phyloP scores from a whole-genome alignment of 139 green algal genomes.

The Tetradesmus lagerheimii region DNA sequence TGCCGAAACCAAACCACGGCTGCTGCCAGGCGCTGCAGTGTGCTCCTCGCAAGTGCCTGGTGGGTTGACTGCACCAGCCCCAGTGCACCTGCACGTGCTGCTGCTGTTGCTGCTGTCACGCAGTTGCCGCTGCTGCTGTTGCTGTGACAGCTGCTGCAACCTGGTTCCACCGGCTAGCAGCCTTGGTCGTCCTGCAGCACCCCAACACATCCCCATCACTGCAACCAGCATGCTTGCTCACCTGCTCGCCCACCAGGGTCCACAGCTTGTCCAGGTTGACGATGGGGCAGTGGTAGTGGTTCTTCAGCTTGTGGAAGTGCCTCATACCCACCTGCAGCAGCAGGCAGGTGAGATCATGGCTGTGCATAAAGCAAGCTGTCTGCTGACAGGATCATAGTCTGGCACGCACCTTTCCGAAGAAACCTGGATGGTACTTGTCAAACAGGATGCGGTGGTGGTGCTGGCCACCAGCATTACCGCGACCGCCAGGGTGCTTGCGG shows the following conservation, averaged over 20 bases:
- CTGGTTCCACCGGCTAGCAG: not conserved
- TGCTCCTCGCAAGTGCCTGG: not conserved
- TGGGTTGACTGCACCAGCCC: not conserved
- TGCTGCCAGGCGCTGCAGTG: not conserved
- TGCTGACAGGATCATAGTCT: not conserved
- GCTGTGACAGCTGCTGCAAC: not conserved
- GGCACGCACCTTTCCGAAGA: conserved; percentile 93
- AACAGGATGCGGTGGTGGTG: conserved; percentile 99
- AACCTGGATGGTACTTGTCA: conserved; percentile 99
- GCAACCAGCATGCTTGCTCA: conserved; percentile 47
- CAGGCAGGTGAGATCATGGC: not conserved
- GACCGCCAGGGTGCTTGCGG: conserved; percentile 97
- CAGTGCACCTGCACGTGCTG: not conserved
- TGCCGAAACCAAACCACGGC: not conserved
- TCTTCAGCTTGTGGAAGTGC: conserved; percentile 97
- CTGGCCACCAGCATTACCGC: conserved; percentile 99
- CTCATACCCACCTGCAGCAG: conserved; percentile 95
- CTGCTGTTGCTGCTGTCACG: conserved; percentile 18
- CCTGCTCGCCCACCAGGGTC: conserved; percentile 92
- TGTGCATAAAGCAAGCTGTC: not conserved
- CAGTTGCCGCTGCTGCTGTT: not conserved
- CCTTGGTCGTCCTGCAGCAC: not conserved
- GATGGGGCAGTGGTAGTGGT: conserved; percentile 96
- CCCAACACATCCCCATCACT: not conserved
- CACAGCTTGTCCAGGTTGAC: conserved; percentile 99